phyloP scores from a whole-genome alignment of 2,329 filamentous ascomycete genomes.

The Aspergillus sp. region DNA sequence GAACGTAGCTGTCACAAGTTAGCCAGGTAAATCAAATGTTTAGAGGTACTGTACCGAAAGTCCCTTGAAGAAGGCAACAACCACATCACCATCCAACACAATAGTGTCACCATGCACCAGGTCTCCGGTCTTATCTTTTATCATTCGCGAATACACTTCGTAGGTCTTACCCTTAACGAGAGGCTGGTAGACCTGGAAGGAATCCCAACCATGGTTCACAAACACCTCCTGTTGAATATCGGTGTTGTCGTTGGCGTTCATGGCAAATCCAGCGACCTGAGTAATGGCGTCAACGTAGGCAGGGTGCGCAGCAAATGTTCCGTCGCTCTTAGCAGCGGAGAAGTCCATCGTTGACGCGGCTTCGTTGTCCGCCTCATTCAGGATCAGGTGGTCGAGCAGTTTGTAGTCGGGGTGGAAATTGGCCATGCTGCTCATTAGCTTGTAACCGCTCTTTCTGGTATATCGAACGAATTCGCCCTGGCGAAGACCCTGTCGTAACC shows the following conservation, averaged over 20 bases:
- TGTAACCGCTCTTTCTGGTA: not conserved
- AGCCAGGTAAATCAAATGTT: not conserved
- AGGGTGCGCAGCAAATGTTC: constrained; percentile 14
- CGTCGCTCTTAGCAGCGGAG: constrained; percentile 1
- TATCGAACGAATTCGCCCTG: not conserved
- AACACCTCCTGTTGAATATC: constrained; percentile 16
- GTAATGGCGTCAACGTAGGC: constrained; percentile 16
- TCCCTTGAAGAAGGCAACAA: constrained; percentile 20
- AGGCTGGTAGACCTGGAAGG: constrained; percentile 14
- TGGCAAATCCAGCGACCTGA: constrained; percentile 16
- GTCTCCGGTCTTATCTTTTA: not conserved
- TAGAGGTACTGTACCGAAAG: constrained; percentile 14
- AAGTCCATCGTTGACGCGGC: not conserved
- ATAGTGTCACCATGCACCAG: not conserved
- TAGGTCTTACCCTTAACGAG: constrained; percentile 16
- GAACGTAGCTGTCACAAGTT: constrained; percentile 17
- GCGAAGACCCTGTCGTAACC: not conserved
- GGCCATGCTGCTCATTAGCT: not conserved
- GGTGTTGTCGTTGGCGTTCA: constrained; percentile 16
- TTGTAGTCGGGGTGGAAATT: not conserved
- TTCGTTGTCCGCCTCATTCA: constrained; percentile 9
- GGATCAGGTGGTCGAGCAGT: not conserved
- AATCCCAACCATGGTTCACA: constrained; percentile 18
- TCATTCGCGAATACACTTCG: constrained; percentile 1
- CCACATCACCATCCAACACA: not conserved